These are phyloP conservation scores for Neurospora sp. DNA, from an alignment of 495 filamentous ascomycete species.

Conservation along the genomic window DNA sequence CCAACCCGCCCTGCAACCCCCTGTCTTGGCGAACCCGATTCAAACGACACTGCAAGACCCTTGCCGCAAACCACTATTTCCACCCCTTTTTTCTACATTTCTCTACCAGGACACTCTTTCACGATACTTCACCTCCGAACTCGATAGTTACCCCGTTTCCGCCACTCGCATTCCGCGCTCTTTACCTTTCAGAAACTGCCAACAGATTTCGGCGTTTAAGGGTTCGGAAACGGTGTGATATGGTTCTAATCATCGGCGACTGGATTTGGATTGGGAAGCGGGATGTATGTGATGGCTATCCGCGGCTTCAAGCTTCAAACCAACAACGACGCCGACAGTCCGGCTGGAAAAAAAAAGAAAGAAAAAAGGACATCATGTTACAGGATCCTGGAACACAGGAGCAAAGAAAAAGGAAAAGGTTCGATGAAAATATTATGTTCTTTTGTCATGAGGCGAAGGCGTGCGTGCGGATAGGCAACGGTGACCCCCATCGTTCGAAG, in stretches of 20 bases:
- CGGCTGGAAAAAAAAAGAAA: too few relatives aligned
- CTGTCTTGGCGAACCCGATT: too few relatives aligned
- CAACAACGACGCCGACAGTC: too few relatives aligned
- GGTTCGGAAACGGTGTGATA: neutral
- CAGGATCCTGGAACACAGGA: too few relatives aligned
- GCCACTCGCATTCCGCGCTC: neutral
- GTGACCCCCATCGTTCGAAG: too few relatives aligned
- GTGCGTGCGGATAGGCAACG: too few relatives aligned
- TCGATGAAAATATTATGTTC: too few relatives aligned
- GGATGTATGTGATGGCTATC: neutral
- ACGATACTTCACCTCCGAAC: neutral
- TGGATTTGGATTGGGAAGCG: neutral
- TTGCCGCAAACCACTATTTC: neutral
- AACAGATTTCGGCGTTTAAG: neutral
- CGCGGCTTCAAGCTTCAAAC: too few relatives aligned
- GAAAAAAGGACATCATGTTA: too few relatives aligned
- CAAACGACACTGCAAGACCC: neutral
- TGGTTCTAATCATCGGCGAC: neutral
- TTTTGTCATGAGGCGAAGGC: too few relatives aligned
- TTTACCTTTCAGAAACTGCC: neutral
- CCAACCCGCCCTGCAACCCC: too few relatives aligned
- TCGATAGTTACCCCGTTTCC: neutral
- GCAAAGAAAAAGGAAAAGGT: too few relatives aligned
- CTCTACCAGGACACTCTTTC: neutral
- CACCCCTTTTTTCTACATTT: neutral